These are phyloP conservation scores for Mycosarcoma mackinlayi DNA, from an alignment of 1,284 basidiomycete species.

Conservation along the genomic window DNA sequence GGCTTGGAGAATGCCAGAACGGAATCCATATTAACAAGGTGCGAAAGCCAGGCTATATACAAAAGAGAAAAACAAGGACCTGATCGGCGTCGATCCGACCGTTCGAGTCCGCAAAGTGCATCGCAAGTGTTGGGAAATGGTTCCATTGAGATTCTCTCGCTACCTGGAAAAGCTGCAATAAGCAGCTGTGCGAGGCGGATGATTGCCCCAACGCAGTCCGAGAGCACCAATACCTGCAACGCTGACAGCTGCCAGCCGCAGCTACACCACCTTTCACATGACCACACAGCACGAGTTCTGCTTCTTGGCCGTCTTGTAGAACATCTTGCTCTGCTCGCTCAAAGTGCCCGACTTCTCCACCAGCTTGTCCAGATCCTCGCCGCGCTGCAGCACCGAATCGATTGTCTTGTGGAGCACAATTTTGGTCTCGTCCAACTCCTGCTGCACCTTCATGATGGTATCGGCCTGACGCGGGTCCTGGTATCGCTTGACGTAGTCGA, in stretches of 20 bases:
- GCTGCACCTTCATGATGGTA: conserved; percentile 97
- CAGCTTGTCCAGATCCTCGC: conserved; percentile 96
- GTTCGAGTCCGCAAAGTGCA: background rate
- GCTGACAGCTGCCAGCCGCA: background rate
- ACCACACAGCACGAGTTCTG: conserved; percentile 68
- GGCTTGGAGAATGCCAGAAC: too few species aligned
- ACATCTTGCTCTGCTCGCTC: conserved; percentile 86
- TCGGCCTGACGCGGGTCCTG: conserved; percentile 98
- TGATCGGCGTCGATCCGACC: background rate
- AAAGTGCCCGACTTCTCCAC: conserved; percentile 94
- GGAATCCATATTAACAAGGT: too few species aligned
- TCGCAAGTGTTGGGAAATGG: too few species aligned
- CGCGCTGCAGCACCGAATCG: conserved; percentile 93
- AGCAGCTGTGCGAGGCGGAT: too few species aligned
- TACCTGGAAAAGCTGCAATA: too few species aligned
- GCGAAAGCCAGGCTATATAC: conserved; percentile 1
- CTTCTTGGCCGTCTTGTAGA: conserved; percentile 93
- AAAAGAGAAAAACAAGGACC: background rate
- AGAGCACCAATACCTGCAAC: too few species aligned
- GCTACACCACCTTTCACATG: conserved; percentile 17
- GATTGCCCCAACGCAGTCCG: too few species aligned
- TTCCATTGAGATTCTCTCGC: too few species aligned
- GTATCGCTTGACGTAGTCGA: conserved; percentile 88
- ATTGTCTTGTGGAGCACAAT: conserved; percentile 97
- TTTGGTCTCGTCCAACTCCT: conserved; percentile 99